Percentiles rank a stretch among this genome's conserved stretches.
These are phyloP conservation scores for Pythium scleroteichum DNA, from an alignment of 352 stramenopile genomes.

Conservation along the genomic window DNA sequence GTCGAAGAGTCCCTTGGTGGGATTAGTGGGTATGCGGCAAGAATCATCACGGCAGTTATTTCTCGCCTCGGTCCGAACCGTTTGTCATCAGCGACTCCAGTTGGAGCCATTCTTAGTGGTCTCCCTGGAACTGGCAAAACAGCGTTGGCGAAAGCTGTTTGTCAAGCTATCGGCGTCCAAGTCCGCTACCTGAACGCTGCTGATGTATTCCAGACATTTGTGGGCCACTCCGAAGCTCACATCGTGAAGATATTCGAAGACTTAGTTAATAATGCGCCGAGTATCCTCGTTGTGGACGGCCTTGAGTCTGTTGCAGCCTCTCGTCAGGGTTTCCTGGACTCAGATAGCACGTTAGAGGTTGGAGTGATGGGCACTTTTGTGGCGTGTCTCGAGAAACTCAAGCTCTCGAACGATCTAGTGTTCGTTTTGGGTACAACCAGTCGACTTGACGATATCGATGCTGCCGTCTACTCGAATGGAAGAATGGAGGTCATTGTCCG, in stretches of 20 bases:
- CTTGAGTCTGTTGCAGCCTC: conserved; percentile 87
- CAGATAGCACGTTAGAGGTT: conserved; percentile 64
- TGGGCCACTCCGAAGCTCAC: conserved; percentile 88
- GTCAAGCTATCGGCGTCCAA: conserved; percentile 34
- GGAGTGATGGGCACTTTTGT: conserved; percentile 85
- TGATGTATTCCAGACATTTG: conserved; percentile 94
- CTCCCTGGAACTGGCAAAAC: conserved; percentile 80
- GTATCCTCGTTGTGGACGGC: conserved; percentile 88
- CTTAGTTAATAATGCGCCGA: conserved; percentile 43
- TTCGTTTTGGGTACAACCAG: conserved; percentile 82
- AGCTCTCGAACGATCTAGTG: conserved; percentile 37
- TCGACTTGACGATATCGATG: conserved; percentile 84
- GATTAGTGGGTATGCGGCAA: conserved; percentile 36
- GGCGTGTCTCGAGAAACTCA: conserved; percentile 79
- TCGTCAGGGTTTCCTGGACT: conserved; percentile 55
- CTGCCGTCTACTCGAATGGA: conserved; percentile 93
- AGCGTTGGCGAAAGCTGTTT: conserved; percentile 45
- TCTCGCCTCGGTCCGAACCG: conserved; percentile 23
- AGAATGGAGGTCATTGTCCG: conserved; percentile 95
- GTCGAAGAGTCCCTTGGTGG: conserved; percentile 45
- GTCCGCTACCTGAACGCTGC: conserved; percentile 74
- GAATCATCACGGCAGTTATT: conserved; percentile 43
- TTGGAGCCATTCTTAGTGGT: conserved; percentile 68
- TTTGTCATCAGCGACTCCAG: conserved; percentile 1
- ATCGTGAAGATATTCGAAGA: conserved; percentile 66